These are phyloP conservation scores for Trypanosoma lewisi DNA, from an alignment of 208 protist genomes.

Conservation along the genomic window DNA sequence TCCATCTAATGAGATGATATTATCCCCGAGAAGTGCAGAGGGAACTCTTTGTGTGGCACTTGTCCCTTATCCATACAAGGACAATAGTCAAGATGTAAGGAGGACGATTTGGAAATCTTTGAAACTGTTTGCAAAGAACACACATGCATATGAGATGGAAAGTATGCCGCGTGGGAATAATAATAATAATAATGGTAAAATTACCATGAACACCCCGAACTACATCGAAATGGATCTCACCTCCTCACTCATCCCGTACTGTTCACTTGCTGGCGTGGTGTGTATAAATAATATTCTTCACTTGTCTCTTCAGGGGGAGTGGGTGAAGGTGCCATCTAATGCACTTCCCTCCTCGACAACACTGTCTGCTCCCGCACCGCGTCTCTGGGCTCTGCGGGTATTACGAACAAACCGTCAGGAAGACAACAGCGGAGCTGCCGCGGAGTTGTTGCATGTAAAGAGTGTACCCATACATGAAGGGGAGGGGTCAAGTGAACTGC, in stretches of 20 bases:
- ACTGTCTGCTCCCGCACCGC: conserved; percentile 44
- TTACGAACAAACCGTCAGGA: background rate
- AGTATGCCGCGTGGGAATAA: too few species aligned
- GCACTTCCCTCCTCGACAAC: conserved; percentile 13
- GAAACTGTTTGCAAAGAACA: background rate
- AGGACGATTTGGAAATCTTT: background rate
- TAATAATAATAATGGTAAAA: too few species aligned
- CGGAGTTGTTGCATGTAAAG: background rate
- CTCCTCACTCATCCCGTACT: conserved; percentile 36
- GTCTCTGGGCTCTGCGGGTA: conserved; percentile 62
- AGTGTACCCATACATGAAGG: conserved; percentile 3
- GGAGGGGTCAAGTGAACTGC: too few species aligned
- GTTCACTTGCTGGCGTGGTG: conserved; percentile 38
- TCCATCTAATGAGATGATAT: conserved; percentile 14
- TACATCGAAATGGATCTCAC: conserved; percentile 69
- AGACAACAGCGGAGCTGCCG: background rate
- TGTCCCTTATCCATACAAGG: background rate
- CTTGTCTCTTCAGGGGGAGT: conserved; percentile 54
- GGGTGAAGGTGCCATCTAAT: conserved; percentile 46
- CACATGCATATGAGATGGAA: too few species aligned
- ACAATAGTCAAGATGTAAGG: background rate
- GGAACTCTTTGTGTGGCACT: conserved; percentile 3
- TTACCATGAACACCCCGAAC: conserved; percentile 50
- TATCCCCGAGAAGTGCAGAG: background rate
- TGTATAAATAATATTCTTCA: conserved; percentile 39